A percentile compares a stretch with the other conserved stretches of the same genome.
Conservation (phyloP, 805 yeast genomes). For the Metschnikowia dekortorum region DNA sequence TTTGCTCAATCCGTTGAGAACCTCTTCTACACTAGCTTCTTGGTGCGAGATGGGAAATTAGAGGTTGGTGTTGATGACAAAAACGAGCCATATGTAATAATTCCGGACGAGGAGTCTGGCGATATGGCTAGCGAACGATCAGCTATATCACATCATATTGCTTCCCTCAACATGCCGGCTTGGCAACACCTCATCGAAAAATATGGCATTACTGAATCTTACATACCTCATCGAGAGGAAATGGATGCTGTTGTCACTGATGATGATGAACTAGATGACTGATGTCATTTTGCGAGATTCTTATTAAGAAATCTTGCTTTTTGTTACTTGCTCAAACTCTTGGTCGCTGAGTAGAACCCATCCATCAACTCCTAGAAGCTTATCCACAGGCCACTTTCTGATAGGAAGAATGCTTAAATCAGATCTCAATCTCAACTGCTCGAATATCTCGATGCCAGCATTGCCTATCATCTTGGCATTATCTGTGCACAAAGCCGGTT, state of each 20-base stretch:
- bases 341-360: constrained; percentile 34
- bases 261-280: background rate
- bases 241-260: constrained; percentile 11
- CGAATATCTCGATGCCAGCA: constrained; percentile 89
- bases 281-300: background rate
- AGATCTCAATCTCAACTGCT: constrained; percentile 45
- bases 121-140: constrained; percentile 2
- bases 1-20: constrained; percentile 81
- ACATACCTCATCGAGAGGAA: constrained; percentile 40
- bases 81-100: constrained; percentile 42
- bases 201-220: constrained; percentile 53
- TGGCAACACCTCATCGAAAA: constrained; percentile 58
- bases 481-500: constrained; percentile 75
- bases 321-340: constrained; percentile 4
- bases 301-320: background rate
- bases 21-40: constrained; percentile 74
- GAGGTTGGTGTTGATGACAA: constrained; percentile 46
- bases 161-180: constrained; percentile 60
- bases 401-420: constrained; percentile 57
- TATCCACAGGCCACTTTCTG: constrained; percentile 77
- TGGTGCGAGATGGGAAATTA: constrained; percentile 69
- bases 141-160: constrained; percentile 53
- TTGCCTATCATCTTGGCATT: constrained; percentile 97
- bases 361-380: constrained; percentile 46
- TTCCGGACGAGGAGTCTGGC: constrained; percentile 20